Percentiles rank a stretch among this genome's conserved stretches.
These are phyloP conservation scores for Orbilia blumenaviensis DNA, from an alignment of 2,329 filamentous ascomycete genomes.

Conservation along the genomic window DNA sequence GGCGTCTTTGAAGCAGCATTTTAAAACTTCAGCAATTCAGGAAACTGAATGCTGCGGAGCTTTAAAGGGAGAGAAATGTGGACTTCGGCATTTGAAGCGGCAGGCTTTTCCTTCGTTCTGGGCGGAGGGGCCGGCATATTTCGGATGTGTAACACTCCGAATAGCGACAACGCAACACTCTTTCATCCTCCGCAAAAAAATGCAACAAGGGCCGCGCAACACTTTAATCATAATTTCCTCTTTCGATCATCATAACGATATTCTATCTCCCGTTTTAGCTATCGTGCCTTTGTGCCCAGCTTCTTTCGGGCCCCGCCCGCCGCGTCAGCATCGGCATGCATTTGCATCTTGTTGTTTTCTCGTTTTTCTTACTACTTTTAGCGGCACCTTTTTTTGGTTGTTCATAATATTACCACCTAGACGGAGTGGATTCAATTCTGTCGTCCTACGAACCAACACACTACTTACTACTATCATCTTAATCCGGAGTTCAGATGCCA, in stretches of 20 bases:
- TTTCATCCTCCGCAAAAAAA: conserved; percentile 10
- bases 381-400: conserved; percentile 5
- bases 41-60: background rate
- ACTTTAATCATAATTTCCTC: background rate
- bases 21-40: background rate
- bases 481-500: conserved; percentile 20
- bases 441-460: background rate
- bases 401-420: conserved; percentile 1
- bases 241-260: background rate
- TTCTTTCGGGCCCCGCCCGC: background rate
- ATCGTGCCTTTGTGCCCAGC: conserved; percentile 2
- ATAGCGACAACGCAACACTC: conserved; percentile 27
- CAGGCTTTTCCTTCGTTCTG: background rate
- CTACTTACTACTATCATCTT: background rate
- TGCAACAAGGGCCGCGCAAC: conserved; percentile 35
- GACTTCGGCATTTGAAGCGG: background rate
- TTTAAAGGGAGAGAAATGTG: conserved; percentile 3
- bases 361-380: conserved; percentile 1
- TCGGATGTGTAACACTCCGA: conserved; percentile 30
- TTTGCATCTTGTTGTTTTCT: background rate
- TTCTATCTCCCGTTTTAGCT: background rate
- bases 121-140: conserved; percentile 13
- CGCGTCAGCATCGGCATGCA: conserved; percentile 26
- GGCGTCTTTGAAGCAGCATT: conserved; percentile 1
- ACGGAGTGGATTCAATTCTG: conserved; percentile 30